Base-by-base conservation (phyloP, 768 basidiomycete species). In the Hysterangium stoloniferum region DNA sequence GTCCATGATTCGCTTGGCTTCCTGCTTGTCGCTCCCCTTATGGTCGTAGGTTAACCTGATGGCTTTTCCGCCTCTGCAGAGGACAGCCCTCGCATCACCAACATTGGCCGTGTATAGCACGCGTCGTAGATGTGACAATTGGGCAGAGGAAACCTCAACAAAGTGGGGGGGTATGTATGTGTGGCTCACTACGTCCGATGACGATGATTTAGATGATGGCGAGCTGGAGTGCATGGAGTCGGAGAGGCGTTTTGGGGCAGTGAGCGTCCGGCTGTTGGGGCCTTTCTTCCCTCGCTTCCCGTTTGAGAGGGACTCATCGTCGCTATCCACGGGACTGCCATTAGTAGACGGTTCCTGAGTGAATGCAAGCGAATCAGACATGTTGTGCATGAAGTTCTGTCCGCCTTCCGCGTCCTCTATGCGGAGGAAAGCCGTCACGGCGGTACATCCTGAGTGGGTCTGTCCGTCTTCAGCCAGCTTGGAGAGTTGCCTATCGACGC, bases 31-130 rank as follows among this genome's bases (percentile, higher is more conserved):
- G 4, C 86, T 84, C 27, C 96, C 96, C 65, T 99, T 99, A 73
- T 99, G 96, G 63, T 99, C 96, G 63, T 99, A 98, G 17, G 96
- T 97, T 61, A 99, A 68, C 38, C 96, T 77, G 3, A 98, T 82
- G 4, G 92, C 96, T 58, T 80, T 86, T 25, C 96, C 96, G 11
- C 75, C 79, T 38, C 96, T 84, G 62, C 88, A 94, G 15, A 99
- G 76, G 9, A 99, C 96, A 4, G 86, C 94, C 20, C 96, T 72
- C 5, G 96, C 96, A 62, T 99, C 96, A 7, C 96, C 96, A 1
- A 90, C 96, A 62, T 99, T 99, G 35, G 96, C 96, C 47, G 83
- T 85, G 64, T 98, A 99, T 32, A 99, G 69, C 38, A 96, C 87
- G 25, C 89, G 82, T 52, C 82, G 76, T 19, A 82, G 63, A 22